Evolutionary conservation across 192 early-diverging fungal species (phyloP).

Genomic region (Coemansia sp.): DNA sequence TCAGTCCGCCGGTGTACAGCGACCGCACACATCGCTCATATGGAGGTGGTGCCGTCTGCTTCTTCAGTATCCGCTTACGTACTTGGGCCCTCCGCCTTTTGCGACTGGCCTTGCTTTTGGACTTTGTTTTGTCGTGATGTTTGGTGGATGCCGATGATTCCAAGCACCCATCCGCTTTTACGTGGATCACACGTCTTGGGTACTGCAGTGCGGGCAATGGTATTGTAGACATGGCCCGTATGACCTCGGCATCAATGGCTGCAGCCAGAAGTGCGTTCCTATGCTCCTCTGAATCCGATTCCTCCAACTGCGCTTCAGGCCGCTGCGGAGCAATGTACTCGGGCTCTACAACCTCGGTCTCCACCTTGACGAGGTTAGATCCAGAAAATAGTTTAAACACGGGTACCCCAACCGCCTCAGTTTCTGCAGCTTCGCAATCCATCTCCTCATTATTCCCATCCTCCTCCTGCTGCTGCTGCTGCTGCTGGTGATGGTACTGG

Average conservation of each 20-base stretch:
- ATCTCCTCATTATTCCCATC: not conserved
- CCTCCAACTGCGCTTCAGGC: slow-evolving; percentile 30
- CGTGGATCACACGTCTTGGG: slow-evolving; percentile 35
- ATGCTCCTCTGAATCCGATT: slow-evolving; percentile 52
- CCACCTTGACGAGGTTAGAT: slow-evolving; percentile 39
- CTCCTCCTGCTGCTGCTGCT: not conserved
- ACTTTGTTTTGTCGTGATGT: not conserved
- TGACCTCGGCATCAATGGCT: slow-evolving; percentile 32
- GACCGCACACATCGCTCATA: slow-evolving; percentile 20
- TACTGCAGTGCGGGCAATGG: slow-evolving; percentile 37
- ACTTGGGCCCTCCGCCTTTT: slow-evolving; percentile 8
- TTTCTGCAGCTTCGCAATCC: not conserved
- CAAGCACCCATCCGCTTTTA: slow-evolving; percentile 10
- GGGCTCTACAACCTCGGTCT: slow-evolving; percentile 18
- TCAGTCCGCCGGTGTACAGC: slow-evolving; percentile 44
- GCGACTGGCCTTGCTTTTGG: slow-evolving; percentile 4
- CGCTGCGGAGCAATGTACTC: slow-evolving; percentile 28
- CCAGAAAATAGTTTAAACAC: slow-evolving; percentile 50
- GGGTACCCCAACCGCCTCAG: slow-evolving; percentile 1
- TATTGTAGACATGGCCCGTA: slow-evolving; percentile 18
- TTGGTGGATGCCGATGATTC: not conserved
- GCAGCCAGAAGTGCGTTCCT: slow-evolving; percentile 34
- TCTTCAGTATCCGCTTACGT: not conserved
- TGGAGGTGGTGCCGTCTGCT: slow-evolving; percentile 11
- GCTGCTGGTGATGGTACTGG: not conserved